Conservation (phyloP, 2,329 filamentous ascomycete species). For the Penicillium sp. region DNA sequence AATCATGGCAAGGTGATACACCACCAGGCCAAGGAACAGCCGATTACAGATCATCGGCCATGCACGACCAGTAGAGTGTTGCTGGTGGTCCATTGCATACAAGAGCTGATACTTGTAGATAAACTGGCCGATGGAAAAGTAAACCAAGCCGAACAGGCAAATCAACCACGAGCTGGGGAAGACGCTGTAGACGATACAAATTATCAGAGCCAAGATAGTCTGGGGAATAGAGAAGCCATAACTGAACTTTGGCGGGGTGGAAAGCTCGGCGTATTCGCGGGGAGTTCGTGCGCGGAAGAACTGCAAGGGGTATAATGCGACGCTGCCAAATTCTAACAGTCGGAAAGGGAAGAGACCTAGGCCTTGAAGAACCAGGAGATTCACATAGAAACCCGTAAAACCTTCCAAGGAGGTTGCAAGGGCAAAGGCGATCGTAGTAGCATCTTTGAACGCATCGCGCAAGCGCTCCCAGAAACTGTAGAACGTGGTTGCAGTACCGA, state of each 20-base stretch:
- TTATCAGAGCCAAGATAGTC: constrained; percentile 88
- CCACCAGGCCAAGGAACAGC: constrained; percentile 78
- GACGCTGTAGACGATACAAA: constrained; percentile 93
- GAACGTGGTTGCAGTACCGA: constrained; percentile 78
- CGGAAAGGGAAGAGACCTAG: constrained; percentile 93
- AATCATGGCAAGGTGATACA: constrained; percentile 90
- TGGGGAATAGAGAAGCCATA: constrained; percentile 97
- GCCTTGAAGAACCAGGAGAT: constrained; percentile 90
- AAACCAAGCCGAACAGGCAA: constrained; percentile 75
- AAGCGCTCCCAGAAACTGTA: constrained; percentile 66
- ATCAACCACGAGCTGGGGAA: constrained; percentile 79
- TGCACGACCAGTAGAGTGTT: constrained; percentile 72
- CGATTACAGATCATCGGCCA: constrained; percentile 98
- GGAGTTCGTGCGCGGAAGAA: constrained; percentile 81
- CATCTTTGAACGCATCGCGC: constrained; percentile 74
- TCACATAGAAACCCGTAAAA: constrained; percentile 84
- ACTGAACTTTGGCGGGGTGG: constrained; percentile 82
- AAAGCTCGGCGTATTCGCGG: constrained; percentile 81
- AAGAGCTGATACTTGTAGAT: constrained; percentile 78
- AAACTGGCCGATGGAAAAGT: constrained; percentile 48
- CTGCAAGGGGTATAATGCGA: constrained; percentile 80
- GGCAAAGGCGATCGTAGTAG: constrained; percentile 73
- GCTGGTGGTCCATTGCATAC: constrained; percentile 95
- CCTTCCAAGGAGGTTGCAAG: constrained; percentile 75
- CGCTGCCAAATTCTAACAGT: constrained; percentile 84